phyloP scores from a whole-genome alignment of 352 stramenopile genomes.

The Nannochloropsis limnetica region DNA sequence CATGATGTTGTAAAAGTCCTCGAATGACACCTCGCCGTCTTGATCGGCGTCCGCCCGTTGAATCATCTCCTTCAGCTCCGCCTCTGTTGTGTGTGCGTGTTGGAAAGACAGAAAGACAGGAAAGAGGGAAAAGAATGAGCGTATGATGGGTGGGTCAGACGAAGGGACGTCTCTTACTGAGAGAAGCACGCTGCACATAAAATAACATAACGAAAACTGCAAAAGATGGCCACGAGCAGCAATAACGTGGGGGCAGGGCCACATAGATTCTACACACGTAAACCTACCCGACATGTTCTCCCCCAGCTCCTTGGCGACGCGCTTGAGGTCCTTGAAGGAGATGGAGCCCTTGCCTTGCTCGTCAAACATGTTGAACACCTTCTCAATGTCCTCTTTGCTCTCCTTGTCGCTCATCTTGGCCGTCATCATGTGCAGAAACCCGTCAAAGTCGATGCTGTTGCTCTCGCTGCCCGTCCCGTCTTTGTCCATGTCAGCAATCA shows the following conservation, averaged over 20 bases:
- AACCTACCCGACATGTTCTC: constrained; percentile 79
- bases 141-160: background rate
- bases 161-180: background rate
- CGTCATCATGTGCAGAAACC: constrained; percentile 96
- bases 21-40: constrained; percentile 87
- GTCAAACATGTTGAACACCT: constrained; percentile 95
- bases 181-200: background rate
- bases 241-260: background rate
- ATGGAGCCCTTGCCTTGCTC: constrained; percentile 93
- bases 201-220: background rate
- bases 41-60: constrained; percentile 85
- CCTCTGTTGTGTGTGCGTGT: constrained; percentile 58
- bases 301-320: constrained; percentile 87
- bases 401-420: constrained; percentile 92
- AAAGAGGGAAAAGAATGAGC: constrained; percentile 16
- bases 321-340: constrained; percentile 88
- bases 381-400: constrained; percentile 87
- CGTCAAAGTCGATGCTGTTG: constrained; percentile 84
- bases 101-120: constrained; percentile 25
- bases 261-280: background rate
- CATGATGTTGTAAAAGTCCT: constrained; percentile 94
- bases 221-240: background rate
- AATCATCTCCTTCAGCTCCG: constrained; percentile 96
- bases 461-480: constrained; percentile 57
- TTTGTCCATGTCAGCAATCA: constrained; percentile 91